These are phyloP conservation scores for Trichosporon sp. DNA, from an alignment of 1,284 basidiomycete species.

Conservation along the genomic window DNA sequence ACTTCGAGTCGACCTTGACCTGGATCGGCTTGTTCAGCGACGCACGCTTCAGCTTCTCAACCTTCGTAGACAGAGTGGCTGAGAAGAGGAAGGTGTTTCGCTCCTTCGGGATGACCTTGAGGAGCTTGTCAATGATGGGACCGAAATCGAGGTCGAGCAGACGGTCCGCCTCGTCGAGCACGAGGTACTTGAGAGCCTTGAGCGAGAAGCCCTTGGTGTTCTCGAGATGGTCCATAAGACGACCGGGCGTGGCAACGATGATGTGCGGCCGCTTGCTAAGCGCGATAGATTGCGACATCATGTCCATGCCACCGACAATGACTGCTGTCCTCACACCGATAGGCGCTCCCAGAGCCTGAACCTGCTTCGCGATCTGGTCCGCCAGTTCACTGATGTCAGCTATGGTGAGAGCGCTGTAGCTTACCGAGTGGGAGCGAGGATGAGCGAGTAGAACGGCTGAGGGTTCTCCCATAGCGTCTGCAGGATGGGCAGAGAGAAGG, in stretches of 20 bases:
- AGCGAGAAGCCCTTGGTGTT: conserved; percentile 97
- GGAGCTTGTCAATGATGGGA: conserved; percentile 91
- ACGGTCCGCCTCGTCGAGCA: conserved; percentile 95
- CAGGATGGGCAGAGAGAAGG: conserved; percentile 91
- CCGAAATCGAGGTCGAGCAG: conserved; percentile 97
- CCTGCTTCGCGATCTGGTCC: conserved; percentile 97
- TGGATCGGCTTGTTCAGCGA: conserved; percentile 90
- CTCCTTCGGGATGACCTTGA: conserved; percentile 91
- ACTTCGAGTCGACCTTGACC: conserved; percentile 91
- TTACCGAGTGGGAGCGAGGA: conserved; percentile 81
- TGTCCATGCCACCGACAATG: conserved; percentile 93
- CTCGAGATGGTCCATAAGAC: conserved; percentile 91
- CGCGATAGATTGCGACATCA: conserved; percentile 86
- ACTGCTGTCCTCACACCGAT: conserved; percentile 89
- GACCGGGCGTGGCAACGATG: conserved; percentile 94
- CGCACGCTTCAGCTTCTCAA: conserved; percentile 95
- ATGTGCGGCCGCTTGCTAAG: conserved; percentile 90
- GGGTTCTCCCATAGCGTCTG: conserved; percentile 97
- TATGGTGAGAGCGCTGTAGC: conserved; percentile 4
- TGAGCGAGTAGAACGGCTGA: conserved; percentile 84
- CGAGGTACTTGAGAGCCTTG: conserved; percentile 80
- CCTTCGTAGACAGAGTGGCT: conserved; percentile 99
- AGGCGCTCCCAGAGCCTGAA: conserved; percentile 85
- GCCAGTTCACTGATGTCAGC: conserved; percentile 68
- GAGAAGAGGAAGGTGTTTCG: conserved; percentile 95